Conservation (phyloP, 1,284 basidiomycete genomes). For the Agroathelia rolfsii region DNA sequence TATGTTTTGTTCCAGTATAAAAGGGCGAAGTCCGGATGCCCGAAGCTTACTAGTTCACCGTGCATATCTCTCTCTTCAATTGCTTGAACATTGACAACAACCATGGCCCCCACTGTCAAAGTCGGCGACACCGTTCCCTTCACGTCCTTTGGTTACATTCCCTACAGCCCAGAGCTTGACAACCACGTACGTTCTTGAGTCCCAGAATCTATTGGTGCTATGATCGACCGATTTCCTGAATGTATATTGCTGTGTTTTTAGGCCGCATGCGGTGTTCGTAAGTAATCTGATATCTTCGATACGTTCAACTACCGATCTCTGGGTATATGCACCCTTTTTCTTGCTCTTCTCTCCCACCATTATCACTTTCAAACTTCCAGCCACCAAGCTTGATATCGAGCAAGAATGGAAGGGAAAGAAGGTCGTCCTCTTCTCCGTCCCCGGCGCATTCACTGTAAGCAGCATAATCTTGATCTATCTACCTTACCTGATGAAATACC, state of each 20-base stretch:
- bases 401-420: slow-evolving; percentile 79
- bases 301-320: slow-evolving; percentile 2
- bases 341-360: slow-evolving; percentile 2
- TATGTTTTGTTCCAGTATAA: no score
- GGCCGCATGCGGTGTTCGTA: slow-evolving; percentile 54
- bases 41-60: no score
- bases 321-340: not conserved
- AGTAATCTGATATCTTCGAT: slow-evolving; percentile 19
- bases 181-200: slow-evolving; percentile 34
- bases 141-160: slow-evolving; percentile 53
- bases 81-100: no score
- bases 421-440: slow-evolving; percentile 70
- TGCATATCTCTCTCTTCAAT: no score
- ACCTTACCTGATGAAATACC: slow-evolving; percentile 5
- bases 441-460: slow-evolving; percentile 71
- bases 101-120: slow-evolving; percentile 27
- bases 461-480: slow-evolving; percentile 6
- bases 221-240: slow-evolving; percentile 4
- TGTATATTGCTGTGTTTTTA: slow-evolving; percentile 16
- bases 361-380: slow-evolving; percentile 24
- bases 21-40: no score
- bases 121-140: slow-evolving; percentile 60
- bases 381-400: slow-evolving; percentile 43
- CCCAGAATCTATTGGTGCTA: slow-evolving; percentile 1
- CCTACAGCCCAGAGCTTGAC: slow-evolving; percentile 58